Evolutionary conservation across 441 rosid species (phyloP).

Genomic region (Erodium chrysanthum): DNA sequence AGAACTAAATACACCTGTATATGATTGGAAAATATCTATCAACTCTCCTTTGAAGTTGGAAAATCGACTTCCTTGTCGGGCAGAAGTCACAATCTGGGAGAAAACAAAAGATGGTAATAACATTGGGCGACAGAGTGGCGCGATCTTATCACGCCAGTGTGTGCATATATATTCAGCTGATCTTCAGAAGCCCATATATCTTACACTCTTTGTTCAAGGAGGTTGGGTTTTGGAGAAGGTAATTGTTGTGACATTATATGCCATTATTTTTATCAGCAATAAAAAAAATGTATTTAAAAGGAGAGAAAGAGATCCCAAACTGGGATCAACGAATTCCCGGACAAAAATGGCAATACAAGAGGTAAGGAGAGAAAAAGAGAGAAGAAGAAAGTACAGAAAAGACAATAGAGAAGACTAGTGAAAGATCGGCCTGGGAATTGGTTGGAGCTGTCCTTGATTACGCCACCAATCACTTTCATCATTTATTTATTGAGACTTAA

Average conservation of each 20-base stretch:
- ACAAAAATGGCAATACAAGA: no score
- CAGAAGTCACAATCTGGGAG: constrained; percentile 84
- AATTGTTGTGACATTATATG: constrained; percentile 16
- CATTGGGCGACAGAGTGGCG: constrained; percentile 58
- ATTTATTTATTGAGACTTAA: no score
- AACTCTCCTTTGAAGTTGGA: constrained; percentile 87
- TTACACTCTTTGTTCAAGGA: constrained; percentile 69
- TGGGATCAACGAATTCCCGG: no score
- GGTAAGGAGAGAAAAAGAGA: no score
- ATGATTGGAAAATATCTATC: constrained; percentile 90
- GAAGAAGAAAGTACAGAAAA: no score
- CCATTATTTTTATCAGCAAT: no score
- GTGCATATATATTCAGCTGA: constrained; percentile 67
- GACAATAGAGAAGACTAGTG: no score
- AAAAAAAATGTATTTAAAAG: no score
- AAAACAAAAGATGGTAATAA: constrained; percentile 65
- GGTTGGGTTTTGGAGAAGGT: constrained; percentile 97
- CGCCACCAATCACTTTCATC: no score
- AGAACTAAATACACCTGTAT: constrained; percentile 83
- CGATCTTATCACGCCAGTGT: constrained; percentile 52
- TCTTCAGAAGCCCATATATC: constrained; percentile 63
- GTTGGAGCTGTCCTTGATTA: no score
- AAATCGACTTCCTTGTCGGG: constrained; percentile 87
- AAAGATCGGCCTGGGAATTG: no score
- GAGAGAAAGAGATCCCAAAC: no score